These are phyloP conservation scores for Fragosphaeria purpurea DNA, from an alignment of 2,329 filamentous ascomycete genomes.

Conservation along the genomic window DNA sequence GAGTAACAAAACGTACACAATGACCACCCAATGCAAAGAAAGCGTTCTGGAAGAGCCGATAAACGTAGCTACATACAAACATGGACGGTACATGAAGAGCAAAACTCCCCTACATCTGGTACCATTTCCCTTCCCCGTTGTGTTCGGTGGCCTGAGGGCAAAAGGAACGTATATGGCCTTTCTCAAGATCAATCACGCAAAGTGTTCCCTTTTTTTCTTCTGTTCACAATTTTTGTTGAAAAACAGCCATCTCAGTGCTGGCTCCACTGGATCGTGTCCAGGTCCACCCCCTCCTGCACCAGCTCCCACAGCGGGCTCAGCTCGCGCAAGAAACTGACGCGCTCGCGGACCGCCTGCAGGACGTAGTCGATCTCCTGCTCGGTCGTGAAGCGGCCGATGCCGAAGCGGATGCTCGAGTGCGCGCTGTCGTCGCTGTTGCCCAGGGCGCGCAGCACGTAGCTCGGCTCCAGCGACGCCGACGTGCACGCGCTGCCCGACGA, in stretches of 20 bases:
- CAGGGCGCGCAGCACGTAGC: conserved; percentile 87
- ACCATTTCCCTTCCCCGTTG: too few species aligned
- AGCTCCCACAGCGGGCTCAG: conserved; percentile 95
- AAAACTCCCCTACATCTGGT: too few species aligned
- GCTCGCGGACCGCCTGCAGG: conserved; percentile 80
- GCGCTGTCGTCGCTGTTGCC: conserved; percentile 96
- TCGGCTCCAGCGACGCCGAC: conserved; percentile 90
- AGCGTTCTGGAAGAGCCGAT: too few species aligned
- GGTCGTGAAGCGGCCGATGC: conserved; percentile 93
- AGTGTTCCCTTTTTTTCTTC: neutral
- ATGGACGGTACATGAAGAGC: too few species aligned
- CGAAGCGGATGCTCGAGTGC: conserved; percentile 95
- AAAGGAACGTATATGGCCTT: too few species aligned
- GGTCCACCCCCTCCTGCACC: conserved; percentile 90
- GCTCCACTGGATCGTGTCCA: conserved; percentile 97
- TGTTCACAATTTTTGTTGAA: conserved; percentile 9
- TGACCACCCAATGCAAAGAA: too few species aligned
- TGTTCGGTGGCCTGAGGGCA: too few species aligned
- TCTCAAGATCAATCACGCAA: too few species aligned
- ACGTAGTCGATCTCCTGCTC: conserved; percentile 96
- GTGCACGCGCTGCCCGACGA: conserved; percentile 97
- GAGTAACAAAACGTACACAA: too few species aligned
- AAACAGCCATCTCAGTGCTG: conserved; percentile 54
- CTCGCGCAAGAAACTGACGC: conserved; percentile 87
- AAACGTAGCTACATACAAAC: too few species aligned